Evolutionary conservation across 1,139 yeast species (phyloP), one percentile per base, ranked within the genome.

Genomic region (Protomyces inouyei): DNA sequence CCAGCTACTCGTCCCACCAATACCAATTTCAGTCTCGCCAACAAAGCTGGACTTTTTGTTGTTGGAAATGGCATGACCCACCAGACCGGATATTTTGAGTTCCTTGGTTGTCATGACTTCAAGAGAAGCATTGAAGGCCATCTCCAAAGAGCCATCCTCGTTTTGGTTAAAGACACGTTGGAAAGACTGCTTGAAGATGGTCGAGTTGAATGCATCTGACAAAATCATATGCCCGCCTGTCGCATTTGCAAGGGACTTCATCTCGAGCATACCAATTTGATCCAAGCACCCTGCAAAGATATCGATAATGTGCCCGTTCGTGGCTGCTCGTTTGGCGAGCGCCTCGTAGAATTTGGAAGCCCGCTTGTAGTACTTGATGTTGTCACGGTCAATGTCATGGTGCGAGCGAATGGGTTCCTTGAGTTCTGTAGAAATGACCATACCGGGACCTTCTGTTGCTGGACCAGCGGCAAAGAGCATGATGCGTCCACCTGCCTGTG

Each of bases 371-470:
- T 93, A 97, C 76, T 88, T 88, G 65, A 97, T 97, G 66, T 85
- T 80, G 72, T 91, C 97, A 69, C 88, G 84, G 73, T 88, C 96
- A 71, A 93, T 89, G 75, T 93, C 98, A 70, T 90, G 91, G 76
- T 93, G 99, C 3, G 98, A 92, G 80, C 99, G 85, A 71, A 95
- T 88, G 65, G 98, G 97, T 76, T 93, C 98, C 75, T 89, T 88
- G 74, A 93, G 82, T 75, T 91, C 95, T 40, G 88, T 85, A 55
- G 95, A 90, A 51, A 93, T 98, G 72, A 93, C 91, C 77, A 90
- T 79, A 72, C 99, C 99, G 12, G 99, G 98, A 55, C 87, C 88
- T 72, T 90, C 85, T 61, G 99, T 93, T 73, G 97, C 87, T 61
- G 97, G 96, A 68, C 98, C 99, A 64, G 95, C 95, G 56, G 96